Conservation (phyloP, 768 basidiomycete genomes). For the Panaeolus papilionaceus region DNA sequence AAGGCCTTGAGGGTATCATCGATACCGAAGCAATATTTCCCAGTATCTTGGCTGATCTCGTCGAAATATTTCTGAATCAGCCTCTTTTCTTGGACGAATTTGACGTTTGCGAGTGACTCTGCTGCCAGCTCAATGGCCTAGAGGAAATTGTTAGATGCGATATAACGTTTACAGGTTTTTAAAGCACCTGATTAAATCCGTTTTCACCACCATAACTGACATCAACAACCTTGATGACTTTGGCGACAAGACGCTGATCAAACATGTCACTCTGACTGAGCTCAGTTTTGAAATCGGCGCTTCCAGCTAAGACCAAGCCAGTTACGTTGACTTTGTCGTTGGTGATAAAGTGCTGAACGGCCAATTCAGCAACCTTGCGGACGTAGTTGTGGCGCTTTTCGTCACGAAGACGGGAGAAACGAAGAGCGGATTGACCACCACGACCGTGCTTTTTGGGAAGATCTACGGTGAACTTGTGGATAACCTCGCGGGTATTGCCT, state of each 20-base stretch:
- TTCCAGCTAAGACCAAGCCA: slow-evolving; percentile 94
- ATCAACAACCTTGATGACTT: slow-evolving; percentile 98
- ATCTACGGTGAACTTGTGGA: slow-evolving; percentile 99
- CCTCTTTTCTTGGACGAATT: slow-evolving; percentile 98
- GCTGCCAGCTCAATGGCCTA: slow-evolving; percentile 97
- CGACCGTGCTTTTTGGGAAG: slow-evolving; percentile 99
- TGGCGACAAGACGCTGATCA: slow-evolving; percentile 84
- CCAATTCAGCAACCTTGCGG: slow-evolving; percentile 95
- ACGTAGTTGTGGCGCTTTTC: slow-evolving; percentile 99
- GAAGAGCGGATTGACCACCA: slow-evolving; percentile 99
- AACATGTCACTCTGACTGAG: slow-evolving; percentile 97
- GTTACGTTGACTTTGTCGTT: slow-evolving; percentile 98
- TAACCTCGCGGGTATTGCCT: slow-evolving; percentile 95
- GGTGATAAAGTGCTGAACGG: slow-evolving; percentile 98
- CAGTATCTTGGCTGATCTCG: slow-evolving; percentile 97
- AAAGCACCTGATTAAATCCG: slow-evolving; percentile 94
- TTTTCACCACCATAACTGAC: slow-evolving; percentile 99
- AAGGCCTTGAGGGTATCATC: slow-evolving; percentile 96
- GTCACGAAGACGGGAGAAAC: slow-evolving; percentile 99
- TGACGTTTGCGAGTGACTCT: slow-evolving; percentile 96
- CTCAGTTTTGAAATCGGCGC: slow-evolving; percentile 99
- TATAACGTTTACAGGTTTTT: background rate
- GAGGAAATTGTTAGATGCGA: slow-evolving; percentile 8
- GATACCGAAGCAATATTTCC: slow-evolving; percentile 96
- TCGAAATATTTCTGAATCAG: slow-evolving; percentile 99